A percentile compares a stretch with the other conserved stretches of the same genome.
These are phyloP conservation scores for Simmondsia chinensis DNA, from an alignment of 148 eudicot species.

Conservation along the genomic window DNA sequence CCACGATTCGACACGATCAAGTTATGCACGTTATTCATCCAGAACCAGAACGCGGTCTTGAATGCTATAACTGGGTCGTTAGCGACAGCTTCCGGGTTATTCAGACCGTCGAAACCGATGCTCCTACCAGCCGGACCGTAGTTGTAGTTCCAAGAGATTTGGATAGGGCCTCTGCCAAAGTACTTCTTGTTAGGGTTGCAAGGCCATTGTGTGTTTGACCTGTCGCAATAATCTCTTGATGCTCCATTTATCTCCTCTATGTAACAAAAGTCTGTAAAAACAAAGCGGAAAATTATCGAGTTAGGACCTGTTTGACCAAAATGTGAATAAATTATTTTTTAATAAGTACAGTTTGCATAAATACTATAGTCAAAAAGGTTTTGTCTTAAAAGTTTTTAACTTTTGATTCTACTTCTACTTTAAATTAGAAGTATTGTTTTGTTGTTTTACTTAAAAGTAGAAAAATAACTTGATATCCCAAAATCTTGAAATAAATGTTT, in stretches of 20 bases:
- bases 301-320: too few relatives aligned
- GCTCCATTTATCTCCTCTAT: conserved; percentile 43
- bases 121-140: conserved; percentile 31
- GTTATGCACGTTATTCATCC: conserved; percentile 32
- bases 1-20: conserved; percentile 15
- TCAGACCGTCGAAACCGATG: conserved; percentile 41
- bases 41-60: conserved; percentile 36
- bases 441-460: too few relatives aligned
- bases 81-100: conserved; percentile 31
- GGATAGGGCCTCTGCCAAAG: conserved; percentile 33
- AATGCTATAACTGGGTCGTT: conserved; percentile 18
- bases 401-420: too few relatives aligned
- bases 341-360: too few relatives aligned
- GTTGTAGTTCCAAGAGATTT: conserved; percentile 41
- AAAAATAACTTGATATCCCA: too few relatives aligned
- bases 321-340: too few relatives aligned
- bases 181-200: conserved; percentile 24
- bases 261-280: conserved; percentile 34
- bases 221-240: conserved; percentile 32
- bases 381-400: too few relatives aligned
- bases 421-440: too few relatives aligned
- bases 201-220: conserved; percentile 19
- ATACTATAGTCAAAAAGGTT: too few relatives aligned
- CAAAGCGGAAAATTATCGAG: too few relatives aligned
- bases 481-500: too few relatives aligned